These are phyloP conservation scores for Penicillium hordei DNA, from an alignment of 2,329 filamentous ascomycete species.

Conservation along the genomic window DNA sequence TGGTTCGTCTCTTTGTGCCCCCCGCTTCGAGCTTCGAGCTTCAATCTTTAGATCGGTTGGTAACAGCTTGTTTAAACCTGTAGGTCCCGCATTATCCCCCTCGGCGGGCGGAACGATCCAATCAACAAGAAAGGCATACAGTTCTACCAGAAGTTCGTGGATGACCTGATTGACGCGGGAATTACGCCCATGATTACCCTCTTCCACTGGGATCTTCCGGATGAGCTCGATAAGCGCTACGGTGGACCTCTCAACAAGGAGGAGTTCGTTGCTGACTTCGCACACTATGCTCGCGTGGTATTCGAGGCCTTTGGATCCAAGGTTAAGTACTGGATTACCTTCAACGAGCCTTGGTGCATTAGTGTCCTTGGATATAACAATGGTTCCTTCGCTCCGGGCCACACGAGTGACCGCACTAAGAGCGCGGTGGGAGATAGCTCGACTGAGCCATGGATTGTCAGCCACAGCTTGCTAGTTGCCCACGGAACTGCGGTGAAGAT, in stretches of 20 bases:
- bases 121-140: slow-evolving; percentile 75
- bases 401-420: slow-evolving; percentile 71
- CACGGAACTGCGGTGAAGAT: slow-evolving; percentile 78
- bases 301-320: slow-evolving; percentile 71
- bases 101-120: slow-evolving; percentile 79
- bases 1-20: slow-evolving; percentile 47
- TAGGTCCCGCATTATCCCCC: slow-evolving; percentile 72
- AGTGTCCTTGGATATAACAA: slow-evolving; percentile 76
- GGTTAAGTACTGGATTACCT: slow-evolving; percentile 86
- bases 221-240: slow-evolving; percentile 75
- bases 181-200: slow-evolving; percentile 81
- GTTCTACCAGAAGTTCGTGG: slow-evolving; percentile 76
- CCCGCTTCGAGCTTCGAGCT: neutral
- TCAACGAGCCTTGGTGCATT: slow-evolving; percentile 88
- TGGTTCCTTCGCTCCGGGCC: slow-evolving; percentile 79
- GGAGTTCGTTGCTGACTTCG: slow-evolving; percentile 80
- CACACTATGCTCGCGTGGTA: slow-evolving; percentile 72
- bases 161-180: slow-evolving; percentile 72
- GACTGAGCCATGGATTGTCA: slow-evolving; percentile 78
- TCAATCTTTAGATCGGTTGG: neutral
- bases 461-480: slow-evolving; percentile 76
- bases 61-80: neutral
- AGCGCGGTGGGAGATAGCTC: slow-evolving; percentile 70
- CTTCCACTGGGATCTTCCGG: slow-evolving; percentile 85
- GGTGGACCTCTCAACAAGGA: slow-evolving; percentile 76